These are phyloP conservation scores for Monosporascus sp. DNA, from an alignment of 2,329 filamentous ascomycete species.

Conservation along the genomic window DNA sequence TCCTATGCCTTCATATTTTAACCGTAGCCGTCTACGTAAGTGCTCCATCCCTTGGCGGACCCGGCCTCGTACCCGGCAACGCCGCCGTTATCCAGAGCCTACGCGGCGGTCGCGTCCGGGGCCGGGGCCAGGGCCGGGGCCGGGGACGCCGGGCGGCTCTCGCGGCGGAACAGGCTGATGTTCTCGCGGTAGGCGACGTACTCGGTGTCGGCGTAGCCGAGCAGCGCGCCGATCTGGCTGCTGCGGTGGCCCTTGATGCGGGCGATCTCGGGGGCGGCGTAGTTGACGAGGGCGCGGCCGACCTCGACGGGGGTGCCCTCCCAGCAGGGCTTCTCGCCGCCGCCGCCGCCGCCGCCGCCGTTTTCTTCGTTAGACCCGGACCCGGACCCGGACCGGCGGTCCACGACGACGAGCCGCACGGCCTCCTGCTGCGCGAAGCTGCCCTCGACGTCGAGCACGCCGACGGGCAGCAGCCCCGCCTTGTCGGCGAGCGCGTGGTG, in stretches of 20 bases:
- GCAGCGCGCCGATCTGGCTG: constrained; percentile 68
- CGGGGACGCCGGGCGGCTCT: constrained; percentile 50
- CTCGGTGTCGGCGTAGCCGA: constrained; percentile 92
- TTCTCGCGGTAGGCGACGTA: constrained; percentile 89
- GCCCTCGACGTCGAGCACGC: constrained; percentile 86
- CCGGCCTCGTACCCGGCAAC: constrained; percentile 16
- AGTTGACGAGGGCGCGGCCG: constrained; percentile 86
- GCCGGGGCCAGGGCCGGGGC: constrained; percentile 39
- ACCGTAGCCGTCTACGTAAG: background rate
- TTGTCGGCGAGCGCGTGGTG: constrained; percentile 75
- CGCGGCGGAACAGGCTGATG: constrained; percentile 64
- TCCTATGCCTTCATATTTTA: no score
- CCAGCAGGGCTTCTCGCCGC: constrained; percentile 34
- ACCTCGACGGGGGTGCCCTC: constrained; percentile 61
- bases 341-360: background rate
- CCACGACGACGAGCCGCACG: constrained; percentile 77
- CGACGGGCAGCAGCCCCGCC: constrained; percentile 82
- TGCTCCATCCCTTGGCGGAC: constrained; percentile 2
- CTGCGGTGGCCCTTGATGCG: constrained; percentile 82
- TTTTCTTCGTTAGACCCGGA: constrained; percentile 13
- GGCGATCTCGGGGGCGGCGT: constrained; percentile 76
- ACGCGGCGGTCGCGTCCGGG: constrained; percentile 9
- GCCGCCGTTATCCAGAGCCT: background rate
- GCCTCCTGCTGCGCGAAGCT: constrained; percentile 89
- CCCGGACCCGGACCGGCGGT: constrained; percentile 39